Evolutionary conservation across 140 eudicot genomes (phyloP).

Genomic region (Cichorium intybus): DNA sequence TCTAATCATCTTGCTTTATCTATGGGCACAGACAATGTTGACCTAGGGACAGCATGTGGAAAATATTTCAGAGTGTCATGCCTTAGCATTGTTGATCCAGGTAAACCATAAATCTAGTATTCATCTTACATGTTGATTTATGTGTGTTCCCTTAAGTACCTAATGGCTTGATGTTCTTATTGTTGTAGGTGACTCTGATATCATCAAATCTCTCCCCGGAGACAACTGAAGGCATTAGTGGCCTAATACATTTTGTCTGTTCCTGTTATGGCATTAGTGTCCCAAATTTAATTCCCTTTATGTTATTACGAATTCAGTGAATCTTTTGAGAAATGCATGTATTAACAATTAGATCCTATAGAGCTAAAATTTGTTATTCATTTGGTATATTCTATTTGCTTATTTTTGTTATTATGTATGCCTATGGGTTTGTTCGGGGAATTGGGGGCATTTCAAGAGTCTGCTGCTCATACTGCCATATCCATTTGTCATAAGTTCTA

Average conservation of each 20-base stretch:
- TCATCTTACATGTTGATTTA: neutral
- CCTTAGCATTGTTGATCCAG: constrained; percentile 33
- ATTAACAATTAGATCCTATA: constrained; percentile 4
- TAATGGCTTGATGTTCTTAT: neutral
- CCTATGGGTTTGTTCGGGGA: neutral
- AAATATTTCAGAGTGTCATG: constrained; percentile 36
- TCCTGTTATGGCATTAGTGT: neutral
- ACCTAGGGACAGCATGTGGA: constrained; percentile 35
- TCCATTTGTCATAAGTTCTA: too few species aligned
- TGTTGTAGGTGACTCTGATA: constrained; percentile 33
- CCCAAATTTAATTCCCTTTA: neutral
- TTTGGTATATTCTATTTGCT: neutral
- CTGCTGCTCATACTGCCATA: too few species aligned
- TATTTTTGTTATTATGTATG: neutral
- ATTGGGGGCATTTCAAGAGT: too few species aligned
- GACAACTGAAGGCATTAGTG: constrained; percentile 7
- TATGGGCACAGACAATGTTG: constrained; percentile 30
- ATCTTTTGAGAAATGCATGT: constrained; percentile 11
- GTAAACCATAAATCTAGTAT: neutral
- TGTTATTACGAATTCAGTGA: neutral
- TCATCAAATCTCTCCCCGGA: constrained; percentile 34
- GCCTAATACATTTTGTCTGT: neutral
- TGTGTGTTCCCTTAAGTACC: neutral
- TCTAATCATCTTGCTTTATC: too few species aligned
- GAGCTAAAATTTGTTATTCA: constrained; percentile 3